Evolutionary conservation across 345 rosid genomes (phyloP).

Genomic region (Barbarea vulgaris): DNA sequence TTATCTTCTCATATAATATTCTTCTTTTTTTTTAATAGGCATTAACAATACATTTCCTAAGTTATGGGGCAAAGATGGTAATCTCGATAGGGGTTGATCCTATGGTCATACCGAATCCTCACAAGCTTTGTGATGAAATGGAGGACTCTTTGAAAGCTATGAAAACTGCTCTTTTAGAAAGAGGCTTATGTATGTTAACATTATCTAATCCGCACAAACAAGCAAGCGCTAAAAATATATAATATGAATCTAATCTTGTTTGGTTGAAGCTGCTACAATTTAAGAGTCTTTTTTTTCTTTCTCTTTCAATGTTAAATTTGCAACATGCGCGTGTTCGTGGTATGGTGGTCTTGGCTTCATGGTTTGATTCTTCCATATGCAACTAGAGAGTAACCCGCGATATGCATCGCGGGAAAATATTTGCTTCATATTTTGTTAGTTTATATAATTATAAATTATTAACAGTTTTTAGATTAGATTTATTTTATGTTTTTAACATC

Average conservation of each 20-base stretch:
- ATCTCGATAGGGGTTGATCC: slow-evolving; percentile 63
- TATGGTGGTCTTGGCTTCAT: too few species aligned
- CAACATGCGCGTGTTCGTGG: too few species aligned
- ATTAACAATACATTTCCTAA: slow-evolving; percentile 64
- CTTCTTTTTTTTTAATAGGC: slow-evolving; percentile 50
- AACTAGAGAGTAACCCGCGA: too few species aligned
- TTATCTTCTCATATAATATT: neutral
- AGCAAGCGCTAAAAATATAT: neutral
- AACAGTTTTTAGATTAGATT: too few species aligned
- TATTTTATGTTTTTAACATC: too few species aligned
- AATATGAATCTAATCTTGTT: neutral
- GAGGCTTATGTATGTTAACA: neutral
- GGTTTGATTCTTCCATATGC: too few species aligned
- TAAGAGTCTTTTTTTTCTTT: too few species aligned
- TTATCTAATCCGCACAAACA: neutral
- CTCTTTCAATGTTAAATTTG: neutral
- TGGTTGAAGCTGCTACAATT: neutral
- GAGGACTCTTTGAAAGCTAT: slow-evolving; percentile 52
- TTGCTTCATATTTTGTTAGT: too few species aligned
- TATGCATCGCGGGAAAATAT: too few species aligned
- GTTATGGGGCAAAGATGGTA: slow-evolving; percentile 62
- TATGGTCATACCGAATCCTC: slow-evolving; percentile 58
- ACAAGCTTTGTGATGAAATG: slow-evolving; percentile 53
- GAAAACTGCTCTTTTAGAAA: slow-evolving; percentile 39
- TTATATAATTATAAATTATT: too few species aligned